Conservation (phyloP, 257 asterid genomes). For the Petrea volubilis region DNA sequence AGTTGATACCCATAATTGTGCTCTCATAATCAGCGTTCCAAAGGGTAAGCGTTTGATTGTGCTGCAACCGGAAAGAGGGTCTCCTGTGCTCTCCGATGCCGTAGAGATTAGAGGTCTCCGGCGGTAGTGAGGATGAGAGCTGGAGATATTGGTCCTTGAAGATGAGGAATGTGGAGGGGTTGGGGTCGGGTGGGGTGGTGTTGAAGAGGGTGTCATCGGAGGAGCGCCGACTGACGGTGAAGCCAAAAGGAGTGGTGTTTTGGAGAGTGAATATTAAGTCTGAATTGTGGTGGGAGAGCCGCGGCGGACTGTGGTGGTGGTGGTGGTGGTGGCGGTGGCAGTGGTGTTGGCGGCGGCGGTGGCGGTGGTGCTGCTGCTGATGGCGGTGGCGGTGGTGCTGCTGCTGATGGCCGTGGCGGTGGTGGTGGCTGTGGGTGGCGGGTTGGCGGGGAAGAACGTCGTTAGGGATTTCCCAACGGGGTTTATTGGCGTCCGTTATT, state of each 20-base stretch:
- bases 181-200: conserved; percentile 27
- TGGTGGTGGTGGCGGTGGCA: conserved; percentile 8
- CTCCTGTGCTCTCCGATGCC: conserved; percentile 93
- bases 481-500: conserved; percentile 41
- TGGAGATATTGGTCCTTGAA: conserved; percentile 90
- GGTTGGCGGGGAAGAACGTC: conserved; percentile 41
- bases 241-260: conserved; percentile 51
- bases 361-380: conserved; percentile 18
- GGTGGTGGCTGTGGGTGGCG: conserved; percentile 14
- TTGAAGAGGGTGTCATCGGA: conserved; percentile 45
- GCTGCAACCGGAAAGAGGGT: conserved; percentile 53
- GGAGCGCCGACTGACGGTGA: conserved; percentile 54
- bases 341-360: conserved; percentile 17
- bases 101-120: conserved; percentile 52
- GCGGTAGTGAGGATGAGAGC: conserved; percentile 69
- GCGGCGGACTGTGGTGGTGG: conserved; percentile 17
- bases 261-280: conserved; percentile 49
- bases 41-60: conserved; percentile 64
- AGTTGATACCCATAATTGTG: conserved; percentile 51
- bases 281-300: conserved; percentile 35
- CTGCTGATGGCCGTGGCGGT: conserved; percentile 10
- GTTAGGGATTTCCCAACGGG: conserved; percentile 59
- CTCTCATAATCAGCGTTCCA: conserved; percentile 82
- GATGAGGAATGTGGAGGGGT: conserved; percentile 43
- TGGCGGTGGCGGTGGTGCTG: conserved; percentile 1